Conservation (phyloP, 495 filamentous ascomycete species). For the Xylaria telfairii region DNA sequence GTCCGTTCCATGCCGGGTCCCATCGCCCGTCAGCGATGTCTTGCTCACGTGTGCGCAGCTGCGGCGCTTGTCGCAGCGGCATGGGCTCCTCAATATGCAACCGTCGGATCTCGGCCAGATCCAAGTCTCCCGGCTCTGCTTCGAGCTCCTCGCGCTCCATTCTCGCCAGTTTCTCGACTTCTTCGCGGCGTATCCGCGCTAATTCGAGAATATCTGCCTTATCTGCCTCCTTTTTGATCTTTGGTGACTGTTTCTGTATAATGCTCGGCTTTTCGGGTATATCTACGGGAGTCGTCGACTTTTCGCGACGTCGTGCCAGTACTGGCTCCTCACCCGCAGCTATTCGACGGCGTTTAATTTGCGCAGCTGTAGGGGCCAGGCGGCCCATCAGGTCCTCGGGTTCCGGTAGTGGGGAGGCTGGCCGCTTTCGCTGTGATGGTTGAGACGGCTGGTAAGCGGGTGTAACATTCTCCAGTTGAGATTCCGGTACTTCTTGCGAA, state of each 20-base stretch:
- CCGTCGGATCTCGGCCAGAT: constrained; percentile 73
- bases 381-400: constrained; percentile 61
- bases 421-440: constrained; percentile 49
- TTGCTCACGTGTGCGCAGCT: constrained; percentile 45
- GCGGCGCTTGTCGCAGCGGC: constrained; percentile 56
- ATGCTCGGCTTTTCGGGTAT: not conserved
- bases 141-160: constrained; percentile 65
- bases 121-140: constrained; percentile 59
- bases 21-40: constrained; percentile 67
- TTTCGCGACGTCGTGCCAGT: constrained; percentile 34
- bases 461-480: constrained; percentile 27
- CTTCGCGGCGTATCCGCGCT: constrained; percentile 70
- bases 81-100: constrained; percentile 84
- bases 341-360: constrained; percentile 72
- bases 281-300: constrained; percentile 23
- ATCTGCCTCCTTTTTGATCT: constrained; percentile 66
- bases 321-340: constrained; percentile 51
- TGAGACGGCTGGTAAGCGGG: constrained; percentile 40
- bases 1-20: constrained; percentile 92
- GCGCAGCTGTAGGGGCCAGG: constrained; percentile 73
- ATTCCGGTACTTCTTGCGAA: constrained; percentile 32
- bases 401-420: constrained; percentile 46
- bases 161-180: constrained; percentile 66
- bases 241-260: constrained; percentile 24
- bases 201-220: constrained; percentile 72